Base-by-base conservation (phyloP, 192 early-diverging fungal species). In the Coemansia sp. region DNA sequence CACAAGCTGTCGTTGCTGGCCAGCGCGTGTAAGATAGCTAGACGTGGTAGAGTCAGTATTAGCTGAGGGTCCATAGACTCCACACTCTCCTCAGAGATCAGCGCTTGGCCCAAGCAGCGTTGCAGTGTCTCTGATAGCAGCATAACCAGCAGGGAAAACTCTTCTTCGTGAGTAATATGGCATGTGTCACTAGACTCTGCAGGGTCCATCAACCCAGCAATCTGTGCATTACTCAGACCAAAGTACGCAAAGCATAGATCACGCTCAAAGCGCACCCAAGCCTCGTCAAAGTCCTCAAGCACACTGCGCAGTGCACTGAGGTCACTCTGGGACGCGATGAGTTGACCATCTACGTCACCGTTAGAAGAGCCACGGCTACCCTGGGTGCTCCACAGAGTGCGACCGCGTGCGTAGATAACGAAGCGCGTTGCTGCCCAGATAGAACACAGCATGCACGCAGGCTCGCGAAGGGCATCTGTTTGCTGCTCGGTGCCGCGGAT, bases 241-340 rank as follows among this genome's bases (percentile, higher is more conserved):
- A 88, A 89, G 76, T 89, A 89, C 34, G 80, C 84, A 62, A 87
- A 85, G 73, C 88, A 89, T 59, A 89, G 82, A 56, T 85, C 82
- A 60, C 85, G 75, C 74, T 89, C 88, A 54, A 89, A 89, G 23
- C 78, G 73, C 24, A 85, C 83, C 88, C 88, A 89, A 2, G 82
- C 77, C 24, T 60, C 65, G 76, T 89, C 88, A 73, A 89, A 88
- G 62, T 88, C 86, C 41, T 64, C 54, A 26, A 89, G 67, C 27
- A 89, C 85, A 27, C 74, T 52, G 53, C 66, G 71, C 58, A 89
- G 71, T n/a, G 82, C 82, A 2, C 32, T 68, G 27, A 85, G 23
- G 7, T 54, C 64, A 0, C 54, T 58, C 6, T 38, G 12, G 12
- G 14, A 25, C 22, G 34, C 5, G 38, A 14, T 2, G 3, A 14